Evolutionary conservation across 2,329 filamentous ascomycete species (phyloP).

Genomic region (Coniochaeta sp.): DNA sequence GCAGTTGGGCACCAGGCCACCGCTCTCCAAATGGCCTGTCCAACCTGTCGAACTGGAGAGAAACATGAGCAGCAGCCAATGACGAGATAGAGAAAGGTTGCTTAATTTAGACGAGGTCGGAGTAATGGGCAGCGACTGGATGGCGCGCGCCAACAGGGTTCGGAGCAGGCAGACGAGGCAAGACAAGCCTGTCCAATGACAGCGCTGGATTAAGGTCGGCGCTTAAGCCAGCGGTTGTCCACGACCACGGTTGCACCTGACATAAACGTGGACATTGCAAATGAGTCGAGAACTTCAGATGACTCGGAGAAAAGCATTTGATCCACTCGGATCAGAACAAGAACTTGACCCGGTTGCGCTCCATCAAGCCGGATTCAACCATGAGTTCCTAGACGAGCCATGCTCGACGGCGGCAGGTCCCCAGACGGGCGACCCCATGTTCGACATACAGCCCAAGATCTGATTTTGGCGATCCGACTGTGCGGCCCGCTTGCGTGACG

Average conservation of each 20-base stretch:
- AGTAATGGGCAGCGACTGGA: slow-evolving; percentile 12
- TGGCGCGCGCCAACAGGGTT: slow-evolving; percentile 18
- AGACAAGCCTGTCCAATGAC: slow-evolving; percentile 14
- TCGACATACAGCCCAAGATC: not conserved
- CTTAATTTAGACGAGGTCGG: slow-evolving; percentile 4
- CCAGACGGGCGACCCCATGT: not conserved
- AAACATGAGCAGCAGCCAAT: slow-evolving; percentile 10
- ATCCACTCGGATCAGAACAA: not conserved
- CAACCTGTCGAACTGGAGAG: not conserved
- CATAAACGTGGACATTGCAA: not conserved
- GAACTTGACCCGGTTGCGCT: not conserved
- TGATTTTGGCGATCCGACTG: not conserved
- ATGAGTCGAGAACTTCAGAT: not conserved
- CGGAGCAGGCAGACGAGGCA: slow-evolving; percentile 7
- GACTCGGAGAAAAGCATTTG: not conserved
- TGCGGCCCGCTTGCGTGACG: not conserved
- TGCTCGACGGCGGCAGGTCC: not conserved
- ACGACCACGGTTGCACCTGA: not conserved
- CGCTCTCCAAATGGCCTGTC: not conserved
- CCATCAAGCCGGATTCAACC: not conserved
- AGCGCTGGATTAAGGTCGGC: not conserved
- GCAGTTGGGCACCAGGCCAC: slow-evolving; percentile 9
- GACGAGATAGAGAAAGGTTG: slow-evolving; percentile 6
- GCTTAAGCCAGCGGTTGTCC: slow-evolving; percentile 1
- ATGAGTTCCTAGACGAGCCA: not conserved